Conservation (phyloP, 768 basidiomycete species). For the Harrya chromipes region DNA sequence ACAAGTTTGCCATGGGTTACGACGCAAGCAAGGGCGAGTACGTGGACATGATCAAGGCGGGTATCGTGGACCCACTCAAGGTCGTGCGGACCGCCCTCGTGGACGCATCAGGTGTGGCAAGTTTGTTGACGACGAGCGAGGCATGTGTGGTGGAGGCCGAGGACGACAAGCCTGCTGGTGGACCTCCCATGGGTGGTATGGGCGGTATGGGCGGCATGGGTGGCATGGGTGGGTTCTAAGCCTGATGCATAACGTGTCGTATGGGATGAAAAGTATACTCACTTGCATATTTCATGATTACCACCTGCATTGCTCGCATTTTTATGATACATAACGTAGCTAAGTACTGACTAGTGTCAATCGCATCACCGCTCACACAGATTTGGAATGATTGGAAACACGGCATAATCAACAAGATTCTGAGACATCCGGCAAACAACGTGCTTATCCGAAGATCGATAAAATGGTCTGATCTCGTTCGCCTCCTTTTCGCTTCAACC, state of each 20-base stretch:
- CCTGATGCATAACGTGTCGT: background rate
- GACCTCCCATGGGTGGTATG: constrained; percentile 61
- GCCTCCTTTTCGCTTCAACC: background rate
- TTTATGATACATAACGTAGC: constrained; percentile 10
- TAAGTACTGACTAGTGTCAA: constrained; percentile 19
- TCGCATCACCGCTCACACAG: constrained; percentile 24
- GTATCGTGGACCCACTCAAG: constrained; percentile 95
- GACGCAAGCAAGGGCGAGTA: constrained; percentile 92
- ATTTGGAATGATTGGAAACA: too few species aligned
- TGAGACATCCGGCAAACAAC: constrained; percentile 1
- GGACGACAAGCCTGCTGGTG: constrained; percentile 62
- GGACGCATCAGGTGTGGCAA: constrained; percentile 92
- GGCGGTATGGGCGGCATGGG: constrained; percentile 34
- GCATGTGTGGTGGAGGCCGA: constrained; percentile 89
- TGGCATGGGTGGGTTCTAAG: constrained; percentile 48
- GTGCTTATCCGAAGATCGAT: background rate
- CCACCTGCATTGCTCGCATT: constrained; percentile 10
- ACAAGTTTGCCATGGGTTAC: constrained; percentile 86
- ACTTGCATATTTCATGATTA: constrained; percentile 12
- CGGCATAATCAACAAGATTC: background rate
- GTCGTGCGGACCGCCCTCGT: constrained; percentile 92
- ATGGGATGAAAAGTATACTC: too few species aligned
- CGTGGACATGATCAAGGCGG: constrained; percentile 90
- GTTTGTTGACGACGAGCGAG: constrained; percentile 90
- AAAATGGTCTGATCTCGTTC: background rate